Conservation (phyloP, 768 basidiomycete genomes). For the Leccinellum albellum region DNA sequence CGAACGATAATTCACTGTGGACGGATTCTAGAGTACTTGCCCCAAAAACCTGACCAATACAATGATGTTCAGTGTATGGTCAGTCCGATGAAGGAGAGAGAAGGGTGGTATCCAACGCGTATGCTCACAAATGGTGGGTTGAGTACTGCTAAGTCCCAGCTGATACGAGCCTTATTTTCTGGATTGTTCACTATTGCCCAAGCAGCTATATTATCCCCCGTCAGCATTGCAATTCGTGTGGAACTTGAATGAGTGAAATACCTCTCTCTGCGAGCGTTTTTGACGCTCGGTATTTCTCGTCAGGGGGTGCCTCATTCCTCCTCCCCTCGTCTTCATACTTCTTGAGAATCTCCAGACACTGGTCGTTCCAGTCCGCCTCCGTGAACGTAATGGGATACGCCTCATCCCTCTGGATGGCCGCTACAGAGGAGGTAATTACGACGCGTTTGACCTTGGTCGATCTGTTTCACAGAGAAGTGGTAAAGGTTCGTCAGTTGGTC, state of each 20-base stretch:
- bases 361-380: slow-evolving; percentile 44
- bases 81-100: background rate
- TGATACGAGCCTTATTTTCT: slow-evolving; percentile 29
- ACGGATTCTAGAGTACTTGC: background rate
- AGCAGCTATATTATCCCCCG: slow-evolving; percentile 32
- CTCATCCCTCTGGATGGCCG: slow-evolving; percentile 37
- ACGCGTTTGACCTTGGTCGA: slow-evolving; percentile 57
- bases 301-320: slow-evolving; percentile 31
- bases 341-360: slow-evolving; percentile 35
- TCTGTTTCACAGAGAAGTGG: slow-evolving; percentile 4
- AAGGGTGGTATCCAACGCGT: too few relatives aligned
- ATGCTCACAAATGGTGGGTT: slow-evolving; percentile 38
- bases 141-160: slow-evolving; percentile 39
- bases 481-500: background rate
- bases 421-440: slow-evolving; percentile 63
- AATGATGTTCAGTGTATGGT: background rate
- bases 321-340: slow-evolving; percentile 47
- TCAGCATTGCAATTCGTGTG: background rate
- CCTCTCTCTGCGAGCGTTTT: slow-evolving; percentile 66
- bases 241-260: background rate
- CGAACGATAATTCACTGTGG: background rate
- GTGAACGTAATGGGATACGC: slow-evolving; percentile 32
- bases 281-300: slow-evolving; percentile 51
- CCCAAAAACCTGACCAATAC: background rate
- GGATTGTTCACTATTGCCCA: slow-evolving; percentile 41